These are phyloP conservation scores for Phyllachora maydis DNA, from an alignment of 2,329 filamentous ascomycete genomes.

Conservation along the genomic window DNA sequence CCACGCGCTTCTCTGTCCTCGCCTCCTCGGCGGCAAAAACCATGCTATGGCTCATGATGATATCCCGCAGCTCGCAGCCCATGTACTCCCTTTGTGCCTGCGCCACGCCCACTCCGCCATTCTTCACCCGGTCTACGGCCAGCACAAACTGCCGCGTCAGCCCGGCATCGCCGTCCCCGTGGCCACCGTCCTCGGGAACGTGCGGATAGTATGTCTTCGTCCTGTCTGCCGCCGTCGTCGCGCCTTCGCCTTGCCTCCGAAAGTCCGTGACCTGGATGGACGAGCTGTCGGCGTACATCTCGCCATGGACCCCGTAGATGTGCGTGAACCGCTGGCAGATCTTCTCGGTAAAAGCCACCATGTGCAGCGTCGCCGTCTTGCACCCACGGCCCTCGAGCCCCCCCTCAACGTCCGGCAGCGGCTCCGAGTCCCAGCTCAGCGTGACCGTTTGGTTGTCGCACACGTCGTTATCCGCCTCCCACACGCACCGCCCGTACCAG, in stretches of 20 bases:
- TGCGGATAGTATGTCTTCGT: constrained; percentile 35
- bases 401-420: constrained; percentile 5
- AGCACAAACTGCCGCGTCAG: constrained; percentile 61
- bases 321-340: constrained; percentile 68
- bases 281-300: constrained; percentile 63
- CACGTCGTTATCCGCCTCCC: constrained; percentile 77
- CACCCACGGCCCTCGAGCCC: constrained; percentile 31
- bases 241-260: constrained; percentile 7
- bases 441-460: constrained; percentile 85
- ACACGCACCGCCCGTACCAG: constrained; percentile 85
- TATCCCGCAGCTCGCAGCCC: constrained; percentile 71
- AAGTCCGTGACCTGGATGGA: constrained; percentile 60
- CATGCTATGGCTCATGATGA: constrained; percentile 66
- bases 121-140: constrained; percentile 60
- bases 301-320: constrained; percentile 68
- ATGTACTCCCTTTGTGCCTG: constrained; percentile 55
- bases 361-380: constrained; percentile 77
- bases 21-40: constrained; percentile 89
- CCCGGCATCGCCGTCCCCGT: constrained; percentile 58
- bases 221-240: constrained; percentile 19
- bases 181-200: constrained; percentile 31
- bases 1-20: constrained; percentile 40
- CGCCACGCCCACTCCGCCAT: constrained; percentile 37
- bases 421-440: constrained; percentile 46
- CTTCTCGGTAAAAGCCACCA: constrained; percentile 73